Evolutionary conservation across 75 land plant species (phyloP), one percentile per base, ranked within the genome.

Genomic region (Pinus taeda): DNA sequence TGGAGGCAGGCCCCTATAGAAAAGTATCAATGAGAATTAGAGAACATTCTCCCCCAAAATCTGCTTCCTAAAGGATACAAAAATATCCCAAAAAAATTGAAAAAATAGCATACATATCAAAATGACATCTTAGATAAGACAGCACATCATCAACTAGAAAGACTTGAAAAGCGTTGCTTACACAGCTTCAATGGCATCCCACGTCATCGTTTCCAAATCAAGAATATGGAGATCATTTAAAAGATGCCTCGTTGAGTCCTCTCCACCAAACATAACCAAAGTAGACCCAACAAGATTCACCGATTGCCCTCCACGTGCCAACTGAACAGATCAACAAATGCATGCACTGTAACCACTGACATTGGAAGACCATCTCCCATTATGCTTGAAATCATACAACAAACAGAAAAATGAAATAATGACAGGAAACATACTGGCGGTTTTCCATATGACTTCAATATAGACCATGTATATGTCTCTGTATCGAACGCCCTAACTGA

Each of bases 211-310:
- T 60, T 90, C 89, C 79, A 97, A 75, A 78, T 97, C 95, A 81
- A 97, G 96, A 78, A 94, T 80, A 63, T 97, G 88, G 17, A 94
- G 79, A 79, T 97, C 99, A 87, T 97, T 94, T 59, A 90, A 57
- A 59, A 94, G 81, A 18, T 74, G 79, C 69, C 99, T 77, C 30
- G 75, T 90, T 8, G 62, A 80, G 62, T 92, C 95, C 87, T 97
- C 99, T 76, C 99, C 99, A 66, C 99, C 99, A 92, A 97, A 97
- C 84, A 97, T 85, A 12, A 92, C 79, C 62, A 97, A 61, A 71
- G 75, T 84, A 49, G 95, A 87, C 21, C 99, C 99, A 74, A 91
- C 83, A 22, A 94, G 71, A 2, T 98, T 86, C 4, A 92, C 91
- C 22, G 98, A 88, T 56, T 97, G 99, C 5, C 98, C 98, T 37